A percentile compares a stretch with the other conserved stretches of the same genome.
These are phyloP conservation scores for Diutina sp. DNA, from an alignment of 1,139 yeast species.

Conservation along the genomic window DNA sequence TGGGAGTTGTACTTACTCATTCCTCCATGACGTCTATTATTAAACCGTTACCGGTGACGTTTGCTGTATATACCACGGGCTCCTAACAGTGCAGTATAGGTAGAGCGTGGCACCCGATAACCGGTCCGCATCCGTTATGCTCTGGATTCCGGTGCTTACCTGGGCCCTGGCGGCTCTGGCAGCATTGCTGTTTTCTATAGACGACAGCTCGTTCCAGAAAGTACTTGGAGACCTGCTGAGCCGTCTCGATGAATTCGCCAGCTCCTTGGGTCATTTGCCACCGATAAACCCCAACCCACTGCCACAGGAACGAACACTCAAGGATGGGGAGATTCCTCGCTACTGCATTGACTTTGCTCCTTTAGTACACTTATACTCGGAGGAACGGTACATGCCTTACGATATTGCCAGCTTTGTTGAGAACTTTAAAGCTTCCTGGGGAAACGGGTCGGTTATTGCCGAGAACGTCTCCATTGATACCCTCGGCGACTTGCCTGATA, in stretches of 20 bases:
- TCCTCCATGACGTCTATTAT: no score
- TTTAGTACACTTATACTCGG: slow-evolving; percentile 74
- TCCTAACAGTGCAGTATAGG: neutral
- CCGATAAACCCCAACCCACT: slow-evolving; percentile 23
- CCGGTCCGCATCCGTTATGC: neutral
- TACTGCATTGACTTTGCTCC: slow-evolving; percentile 71
- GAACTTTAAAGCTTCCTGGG: slow-evolving; percentile 40
- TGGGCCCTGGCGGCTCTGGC: neutral
- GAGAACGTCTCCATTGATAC: slow-evolving; percentile 27
- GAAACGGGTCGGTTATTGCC: slow-evolving; percentile 33
- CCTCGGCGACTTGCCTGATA: slow-evolving; percentile 21
- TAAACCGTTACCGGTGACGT: neutral
- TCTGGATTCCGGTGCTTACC: neutral
- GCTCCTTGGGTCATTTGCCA: slow-evolving; percentile 10
- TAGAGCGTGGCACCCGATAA: neutral
- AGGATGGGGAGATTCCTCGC: slow-evolving; percentile 55
- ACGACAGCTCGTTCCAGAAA: neutral
- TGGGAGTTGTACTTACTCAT: no score
- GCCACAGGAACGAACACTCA: slow-evolving; percentile 19
- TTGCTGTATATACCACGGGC: neutral
- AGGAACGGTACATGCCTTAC: slow-evolving; percentile 78
- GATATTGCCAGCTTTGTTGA: slow-evolving; percentile 60
- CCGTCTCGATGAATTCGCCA: neutral
- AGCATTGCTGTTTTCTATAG: neutral
- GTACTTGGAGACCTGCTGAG: neutral